phyloP scores from a whole-genome alignment of 495 filamentous ascomycete genomes.

The Terfezia claveryi region DNA sequence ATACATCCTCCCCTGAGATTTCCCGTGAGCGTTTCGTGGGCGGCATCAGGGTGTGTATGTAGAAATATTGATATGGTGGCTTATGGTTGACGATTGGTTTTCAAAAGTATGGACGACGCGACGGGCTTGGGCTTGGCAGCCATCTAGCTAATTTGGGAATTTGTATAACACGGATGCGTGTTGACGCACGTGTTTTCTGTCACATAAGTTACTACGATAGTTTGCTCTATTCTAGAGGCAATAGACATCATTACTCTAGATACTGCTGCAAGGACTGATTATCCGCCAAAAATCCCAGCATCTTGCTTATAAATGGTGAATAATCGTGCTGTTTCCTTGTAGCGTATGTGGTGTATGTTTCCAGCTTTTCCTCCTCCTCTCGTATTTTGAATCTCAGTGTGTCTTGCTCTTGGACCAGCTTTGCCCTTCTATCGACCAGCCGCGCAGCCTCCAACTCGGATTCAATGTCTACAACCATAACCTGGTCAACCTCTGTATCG shows the following conservation, averaged over 20 bases:
- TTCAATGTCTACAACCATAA: background rate
- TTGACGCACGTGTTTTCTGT: background rate
- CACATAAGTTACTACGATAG: background rate
- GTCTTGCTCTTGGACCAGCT: constrained; percentile 6
- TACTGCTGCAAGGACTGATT: background rate
- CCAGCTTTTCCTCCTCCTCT: constrained; percentile 4
- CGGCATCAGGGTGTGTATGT: no score
- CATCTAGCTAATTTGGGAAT: background rate
- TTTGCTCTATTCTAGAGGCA: background rate
- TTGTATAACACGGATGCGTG: background rate
- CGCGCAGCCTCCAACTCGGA: background rate
- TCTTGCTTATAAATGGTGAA: constrained; percentile 13
- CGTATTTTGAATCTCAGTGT: constrained; percentile 5
- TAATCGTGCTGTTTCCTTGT: constrained; percentile 17
- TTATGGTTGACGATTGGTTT: no score
- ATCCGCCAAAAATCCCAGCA: background rate
- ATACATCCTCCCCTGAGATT: no score
- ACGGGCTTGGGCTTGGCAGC: constrained; percentile 49
- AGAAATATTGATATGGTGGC: no score
- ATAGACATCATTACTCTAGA: background rate
- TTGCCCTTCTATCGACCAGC: constrained; percentile 5
- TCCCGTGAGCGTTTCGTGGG: no score
- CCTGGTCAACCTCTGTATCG: background rate
- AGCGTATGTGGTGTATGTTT: constrained; percentile 2
- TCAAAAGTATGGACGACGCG: no score